phyloP scores from a whole-genome alignment of 257 asterid genomes.

The Solanum stenotomum region DNA sequence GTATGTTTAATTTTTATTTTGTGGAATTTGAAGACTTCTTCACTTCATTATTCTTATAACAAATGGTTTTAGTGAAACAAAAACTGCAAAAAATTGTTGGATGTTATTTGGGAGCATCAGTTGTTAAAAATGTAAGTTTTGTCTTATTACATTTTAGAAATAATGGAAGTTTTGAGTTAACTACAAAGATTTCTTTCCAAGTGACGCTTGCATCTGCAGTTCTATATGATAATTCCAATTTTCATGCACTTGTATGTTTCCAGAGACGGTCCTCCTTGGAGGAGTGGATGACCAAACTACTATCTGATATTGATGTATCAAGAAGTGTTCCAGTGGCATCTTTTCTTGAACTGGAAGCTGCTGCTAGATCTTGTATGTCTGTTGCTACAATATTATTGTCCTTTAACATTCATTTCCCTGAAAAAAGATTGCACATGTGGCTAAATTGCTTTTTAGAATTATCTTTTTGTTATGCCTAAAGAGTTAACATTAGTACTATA shows the following conservation, averaged over 20 bases:
- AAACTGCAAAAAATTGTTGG: background rate
- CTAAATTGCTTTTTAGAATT: background rate
- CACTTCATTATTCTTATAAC: background rate
- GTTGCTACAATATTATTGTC: conserved; percentile 1
- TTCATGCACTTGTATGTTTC: conserved; percentile 4
- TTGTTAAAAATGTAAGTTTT: background rate
- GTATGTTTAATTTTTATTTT: background rate
- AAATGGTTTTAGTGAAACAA: background rate
- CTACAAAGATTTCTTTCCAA: background rate
- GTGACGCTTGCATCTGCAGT: background rate
- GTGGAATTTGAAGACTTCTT: background rate
- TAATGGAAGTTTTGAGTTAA: background rate
- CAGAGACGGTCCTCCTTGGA: conserved; percentile 90
- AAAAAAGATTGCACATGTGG: conserved; percentile 2
- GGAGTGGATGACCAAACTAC: conserved; percentile 85
- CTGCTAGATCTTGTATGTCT: conserved; percentile 84
- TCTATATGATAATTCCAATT: conserved; percentile 1
- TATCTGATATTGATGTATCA: conserved; percentile 82
- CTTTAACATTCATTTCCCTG: background rate
- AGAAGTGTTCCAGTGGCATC: conserved; percentile 80
- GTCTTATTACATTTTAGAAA: background rate
- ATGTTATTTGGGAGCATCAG: background rate
- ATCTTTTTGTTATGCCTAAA: conserved; percentile 1
- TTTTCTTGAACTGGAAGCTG: conserved; percentile 95
- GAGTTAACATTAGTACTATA: background rate